Base-by-base conservation (phyloP, 2,329 filamentous ascomycete genomes). In the Raffaelea albimanens region DNA sequence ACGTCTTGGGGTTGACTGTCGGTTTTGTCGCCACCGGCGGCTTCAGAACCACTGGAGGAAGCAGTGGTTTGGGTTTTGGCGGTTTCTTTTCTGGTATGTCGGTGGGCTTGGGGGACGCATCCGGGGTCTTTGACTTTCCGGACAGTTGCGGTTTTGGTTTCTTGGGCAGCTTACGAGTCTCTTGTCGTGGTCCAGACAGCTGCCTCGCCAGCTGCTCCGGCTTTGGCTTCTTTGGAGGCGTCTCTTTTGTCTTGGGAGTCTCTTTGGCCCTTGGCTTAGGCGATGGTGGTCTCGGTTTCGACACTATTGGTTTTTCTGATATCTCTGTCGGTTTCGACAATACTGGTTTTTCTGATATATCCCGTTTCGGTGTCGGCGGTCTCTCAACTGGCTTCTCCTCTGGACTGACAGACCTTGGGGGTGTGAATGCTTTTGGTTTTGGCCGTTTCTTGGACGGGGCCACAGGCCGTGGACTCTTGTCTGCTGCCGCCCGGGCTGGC, bases 331-430 rank as follows among this genome's bases (percentile, higher is more conserved):
- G 31, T 16, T 34, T 16, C 16, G 31, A 16, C 31, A 10, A 10
- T 16, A 34, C 31, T 20, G 18, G 19, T 21, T 41, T 40, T 57
- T 51, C 8, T 40, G 19, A 10, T 20, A 18, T 10, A 14, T 11
- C 23, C 19, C 18, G 40, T 19, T 21, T 14, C 16, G 40, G 18
- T 29, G 21, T 13, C 20, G 19, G 25, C 7, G 25, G 7, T 13
- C 13, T 29, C 25, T 29, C 13, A 13, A 29, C 25, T 7, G 25
- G 25, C 18, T 22, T 46, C 40, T 29, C 18, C 11, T 23, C 11
- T 21, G 60, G 61, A 22, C 57, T 62, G 40, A 55, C 47, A 23
- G 55, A 50, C 47, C 60, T 59, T 14, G 63, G 57, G 3, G 66
- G 62, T 10, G 63, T 67, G 40, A 59, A 50, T 14, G 61, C 52